Conservation (phyloP, 2,329 filamentous ascomycete genomes). For the Cordyceps cateniannulata region DNA sequence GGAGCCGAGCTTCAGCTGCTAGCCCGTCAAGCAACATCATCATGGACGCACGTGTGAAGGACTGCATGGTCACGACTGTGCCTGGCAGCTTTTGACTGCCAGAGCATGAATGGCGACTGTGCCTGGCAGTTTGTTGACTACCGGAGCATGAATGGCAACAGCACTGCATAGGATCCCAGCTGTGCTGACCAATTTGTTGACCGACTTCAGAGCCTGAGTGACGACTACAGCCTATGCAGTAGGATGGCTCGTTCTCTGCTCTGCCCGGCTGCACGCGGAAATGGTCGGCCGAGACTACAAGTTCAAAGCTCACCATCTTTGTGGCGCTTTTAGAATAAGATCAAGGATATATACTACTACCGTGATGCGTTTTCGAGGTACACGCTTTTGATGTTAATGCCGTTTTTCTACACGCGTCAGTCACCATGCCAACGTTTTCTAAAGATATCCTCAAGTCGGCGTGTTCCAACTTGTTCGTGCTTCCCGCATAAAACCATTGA, state of each 20-base stretch:
- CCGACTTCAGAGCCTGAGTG: too few species aligned
- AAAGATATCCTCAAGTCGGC: too few species aligned
- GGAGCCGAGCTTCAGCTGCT: neutral
- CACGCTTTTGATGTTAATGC: too few species aligned
- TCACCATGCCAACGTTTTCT: too few species aligned
- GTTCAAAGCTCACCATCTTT: neutral
- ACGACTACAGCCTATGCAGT: neutral
- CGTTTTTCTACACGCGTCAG: too few species aligned
- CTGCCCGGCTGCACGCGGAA: neutral
- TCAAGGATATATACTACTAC: too few species aligned
- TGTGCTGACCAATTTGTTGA: too few species aligned
- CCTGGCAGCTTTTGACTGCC: neutral
- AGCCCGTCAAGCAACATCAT: neutral
- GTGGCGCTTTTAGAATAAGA: too few species aligned
- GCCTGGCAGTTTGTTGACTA: too few species aligned
- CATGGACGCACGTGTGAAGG: neutral
- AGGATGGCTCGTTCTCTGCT: neutral
- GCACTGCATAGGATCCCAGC: too few species aligned
- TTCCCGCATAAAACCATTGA: neutral
- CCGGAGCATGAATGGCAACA: neutral
- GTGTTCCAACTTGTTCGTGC: too few species aligned
- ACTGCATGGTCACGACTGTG: neutral
- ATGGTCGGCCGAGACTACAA: neutral
- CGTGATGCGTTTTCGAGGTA: too few species aligned
- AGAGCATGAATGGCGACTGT: neutral